Conservation (phyloP, 371 early-diverging fungal species). For the Mortierella sp. region DNA sequence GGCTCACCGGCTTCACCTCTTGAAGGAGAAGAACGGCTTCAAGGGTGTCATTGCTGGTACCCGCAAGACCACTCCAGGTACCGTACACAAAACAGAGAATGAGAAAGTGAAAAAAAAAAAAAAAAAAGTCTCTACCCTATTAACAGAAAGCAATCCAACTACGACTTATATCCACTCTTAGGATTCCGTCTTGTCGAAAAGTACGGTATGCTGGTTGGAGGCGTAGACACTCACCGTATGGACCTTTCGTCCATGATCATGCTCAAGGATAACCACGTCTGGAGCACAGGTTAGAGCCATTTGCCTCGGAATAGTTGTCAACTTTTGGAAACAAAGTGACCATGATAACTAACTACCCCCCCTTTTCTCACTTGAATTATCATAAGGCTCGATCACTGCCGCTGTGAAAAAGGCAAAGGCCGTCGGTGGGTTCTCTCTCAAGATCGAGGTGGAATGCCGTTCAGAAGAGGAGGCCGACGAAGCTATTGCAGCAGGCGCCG, state of each 20-base stretch:
- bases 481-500: conserved; percentile 96
- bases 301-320: not conserved
- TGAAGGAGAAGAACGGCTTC: conserved; percentile 81
- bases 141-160: not conserved
- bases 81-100: not conserved
- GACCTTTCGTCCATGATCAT: conserved; percentile 98
- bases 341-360: not conserved
- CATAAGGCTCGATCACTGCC: conserved; percentile 85
- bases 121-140: conserved; percentile 2
- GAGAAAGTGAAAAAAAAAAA: not conserved
- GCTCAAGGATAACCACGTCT: conserved; percentile 99
- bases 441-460: conserved; percentile 97
- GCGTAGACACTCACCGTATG: conserved; percentile 96
- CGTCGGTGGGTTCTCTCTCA: conserved; percentile 92
- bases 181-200: conserved; percentile 97
- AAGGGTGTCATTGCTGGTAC: conserved; percentile 95
- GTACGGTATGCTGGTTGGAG: conserved; percentile 97
- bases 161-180: conserved; percentile 26
- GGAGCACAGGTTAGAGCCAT: conserved; percentile 78
- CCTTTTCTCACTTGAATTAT: not conserved
- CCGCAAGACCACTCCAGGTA: conserved; percentile 98
- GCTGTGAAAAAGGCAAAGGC: conserved; percentile 85
- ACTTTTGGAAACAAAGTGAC: not conserved
- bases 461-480: conserved; percentile 93
- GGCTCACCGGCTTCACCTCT: conserved; percentile 72